A percentile compares a stretch with the other conserved stretches of the same genome.
Evolutionary conservation across 352 stramenopile genomes (phyloP).

Genomic region (Thraustochytrium striatum): DNA sequence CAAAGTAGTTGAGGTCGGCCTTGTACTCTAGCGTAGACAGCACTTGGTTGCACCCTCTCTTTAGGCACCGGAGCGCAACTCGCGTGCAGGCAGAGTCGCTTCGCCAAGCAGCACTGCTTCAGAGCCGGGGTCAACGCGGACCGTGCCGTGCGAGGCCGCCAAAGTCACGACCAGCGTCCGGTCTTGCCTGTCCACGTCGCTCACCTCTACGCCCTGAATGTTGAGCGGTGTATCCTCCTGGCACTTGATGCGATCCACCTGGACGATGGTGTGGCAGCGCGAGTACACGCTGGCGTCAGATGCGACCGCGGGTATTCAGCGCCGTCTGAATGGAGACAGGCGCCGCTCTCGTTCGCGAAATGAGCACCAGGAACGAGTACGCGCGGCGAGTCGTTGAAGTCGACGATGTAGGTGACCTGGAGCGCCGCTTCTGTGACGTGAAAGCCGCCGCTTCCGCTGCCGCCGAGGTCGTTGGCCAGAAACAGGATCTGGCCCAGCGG

Average conservation of each 20-base stretch:
- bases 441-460: not conserved
- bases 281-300: not conserved
- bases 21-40: not conserved
- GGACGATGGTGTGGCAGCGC: not conserved
- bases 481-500: not conserved
- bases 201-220: not conserved
- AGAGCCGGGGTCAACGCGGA: too few relatives aligned
- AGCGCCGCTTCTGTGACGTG: not conserved
- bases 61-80: not conserved
- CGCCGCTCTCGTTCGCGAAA: not conserved
- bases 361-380: slow-evolving; percentile 12
- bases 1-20: not conserved
- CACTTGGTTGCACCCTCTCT: not conserved
- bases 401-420: not conserved
- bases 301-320: not conserved
- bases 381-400: slow-evolving; percentile 7
- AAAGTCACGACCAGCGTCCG: not conserved
- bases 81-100: too few relatives aligned
- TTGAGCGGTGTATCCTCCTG: not conserved
- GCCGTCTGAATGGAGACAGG: not conserved
- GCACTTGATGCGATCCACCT: not conserved
- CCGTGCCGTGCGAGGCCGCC: not conserved
- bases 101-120: too few relatives aligned
- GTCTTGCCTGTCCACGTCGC: not conserved
- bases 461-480: slow-evolving; percentile 14